Evolutionary conservation across 345 rosid species (phyloP).

Genomic region (Punica granatum): DNA sequence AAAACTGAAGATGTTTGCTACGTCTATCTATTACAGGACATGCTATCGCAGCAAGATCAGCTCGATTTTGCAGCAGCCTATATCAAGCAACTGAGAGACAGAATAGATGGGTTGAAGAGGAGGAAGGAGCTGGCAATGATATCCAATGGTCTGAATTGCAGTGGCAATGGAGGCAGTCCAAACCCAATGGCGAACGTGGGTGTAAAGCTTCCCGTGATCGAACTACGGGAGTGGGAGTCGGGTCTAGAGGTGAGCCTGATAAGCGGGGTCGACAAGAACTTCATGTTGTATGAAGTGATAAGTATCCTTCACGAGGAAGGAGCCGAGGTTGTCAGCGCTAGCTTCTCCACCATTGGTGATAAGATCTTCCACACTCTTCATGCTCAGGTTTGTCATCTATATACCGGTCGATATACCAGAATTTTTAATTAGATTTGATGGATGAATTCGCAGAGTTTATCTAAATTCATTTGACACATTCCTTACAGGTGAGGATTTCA

Average conservation of each 20-base stretch:
- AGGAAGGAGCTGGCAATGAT: conserved; percentile 26
- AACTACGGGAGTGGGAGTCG: conserved; percentile 13
- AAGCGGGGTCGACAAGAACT: conserved; percentile 11
- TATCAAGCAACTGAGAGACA: conserved; percentile 34
- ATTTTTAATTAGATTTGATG: too few relatives aligned
- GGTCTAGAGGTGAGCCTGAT: conserved; percentile 17
- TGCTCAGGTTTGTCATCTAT: conserved; percentile 16
- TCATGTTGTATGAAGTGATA: conserved; percentile 16
- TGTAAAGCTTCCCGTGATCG: conserved; percentile 10
- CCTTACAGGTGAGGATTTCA: conserved; percentile 14
- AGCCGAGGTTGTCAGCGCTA: conserved; percentile 19
- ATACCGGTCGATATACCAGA: too few relatives aligned
- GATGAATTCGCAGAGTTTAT: too few relatives aligned
- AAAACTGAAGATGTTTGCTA: too few relatives aligned
- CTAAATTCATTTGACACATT: background rate
- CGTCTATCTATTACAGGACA: conserved; percentile 26
- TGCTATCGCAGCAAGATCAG: conserved; percentile 37
- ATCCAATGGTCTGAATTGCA: background rate
- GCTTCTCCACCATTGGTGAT: conserved; percentile 6
- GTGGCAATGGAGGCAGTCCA: background rate
- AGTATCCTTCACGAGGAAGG: conserved; percentile 26
- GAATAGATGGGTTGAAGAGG: conserved; percentile 29
- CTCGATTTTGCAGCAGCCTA: conserved; percentile 39
- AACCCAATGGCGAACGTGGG: background rate
- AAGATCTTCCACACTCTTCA: conserved; percentile 15